A percentile compares a stretch with the other conserved stretches of the same genome.
Evolutionary conservation across 176 grass and related monocot species (phyloP).

Genomic region (Avena atlantica): DNA sequence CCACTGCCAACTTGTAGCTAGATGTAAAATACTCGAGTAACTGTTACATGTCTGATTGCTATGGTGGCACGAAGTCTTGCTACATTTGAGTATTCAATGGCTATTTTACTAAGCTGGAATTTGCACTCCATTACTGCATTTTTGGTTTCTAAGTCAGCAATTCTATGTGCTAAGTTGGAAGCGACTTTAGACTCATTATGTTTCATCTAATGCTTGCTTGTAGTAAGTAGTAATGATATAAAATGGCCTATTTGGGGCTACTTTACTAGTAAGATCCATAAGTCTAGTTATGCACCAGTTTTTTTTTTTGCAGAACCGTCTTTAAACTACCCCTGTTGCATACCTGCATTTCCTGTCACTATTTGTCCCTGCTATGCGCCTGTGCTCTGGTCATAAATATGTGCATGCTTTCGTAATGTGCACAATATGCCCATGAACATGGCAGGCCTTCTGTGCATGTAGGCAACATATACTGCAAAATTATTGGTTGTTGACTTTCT

Average conservation of each 20-base stretch:
- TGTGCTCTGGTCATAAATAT: slow-evolving; percentile 12
- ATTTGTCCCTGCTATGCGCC: neutral
- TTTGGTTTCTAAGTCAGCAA: neutral
- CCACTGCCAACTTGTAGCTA: too few relatives aligned
- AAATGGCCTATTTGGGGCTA: neutral
- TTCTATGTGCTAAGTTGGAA: neutral
- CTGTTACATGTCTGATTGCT: too few relatives aligned
- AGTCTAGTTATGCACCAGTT: neutral
- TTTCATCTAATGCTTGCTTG: slow-evolving; percentile 1
- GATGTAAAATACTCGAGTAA: too few relatives aligned
- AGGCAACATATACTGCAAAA: neutral
- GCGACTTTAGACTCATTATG: neutral
- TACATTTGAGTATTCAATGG: too few relatives aligned
- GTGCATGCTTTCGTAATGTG: neutral
- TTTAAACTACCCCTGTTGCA: neutral
- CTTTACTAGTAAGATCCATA: slow-evolving; percentile 21
- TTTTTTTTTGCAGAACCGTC: neutral
- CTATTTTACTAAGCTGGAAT: too few relatives aligned
- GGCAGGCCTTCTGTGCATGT: neutral
- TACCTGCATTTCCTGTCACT: neutral
- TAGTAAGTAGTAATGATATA: neutral
- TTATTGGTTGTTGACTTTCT: slow-evolving; percentile 33
- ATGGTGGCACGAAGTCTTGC: too few relatives aligned
- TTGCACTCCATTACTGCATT: neutral
- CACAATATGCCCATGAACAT: neutral